A percentile compares a stretch with the other conserved stretches of the same genome.
These are phyloP conservation scores for Coleophoma cylindrospora DNA, from an alignment of 2,329 filamentous ascomycete species.

Conservation along the genomic window DNA sequence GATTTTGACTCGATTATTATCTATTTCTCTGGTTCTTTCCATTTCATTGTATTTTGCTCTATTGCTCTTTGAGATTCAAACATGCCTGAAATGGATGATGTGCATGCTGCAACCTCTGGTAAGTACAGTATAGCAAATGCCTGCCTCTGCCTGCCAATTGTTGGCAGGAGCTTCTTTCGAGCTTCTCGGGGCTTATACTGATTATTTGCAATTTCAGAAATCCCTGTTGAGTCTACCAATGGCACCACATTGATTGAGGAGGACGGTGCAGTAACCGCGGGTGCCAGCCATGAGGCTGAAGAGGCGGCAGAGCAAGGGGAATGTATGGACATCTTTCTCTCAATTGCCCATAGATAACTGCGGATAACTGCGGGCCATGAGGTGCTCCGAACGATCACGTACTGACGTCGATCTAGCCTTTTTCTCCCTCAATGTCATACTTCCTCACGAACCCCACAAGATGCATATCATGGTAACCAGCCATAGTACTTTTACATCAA, in stretches of 20 bases:
- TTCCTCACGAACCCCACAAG: conserved; percentile 74
- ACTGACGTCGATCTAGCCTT: conserved; percentile 35
- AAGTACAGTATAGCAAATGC: conserved; percentile 1
- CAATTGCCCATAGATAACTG: background rate
- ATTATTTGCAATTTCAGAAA: conserved; percentile 9
- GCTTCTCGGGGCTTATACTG: too few relatives aligned
- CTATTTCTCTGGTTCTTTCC: conserved; percentile 3
- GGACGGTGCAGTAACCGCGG: conserved; percentile 14
- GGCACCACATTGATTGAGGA: conserved; percentile 13
- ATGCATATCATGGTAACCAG: conserved; percentile 77
- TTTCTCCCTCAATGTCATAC: conserved; percentile 65
- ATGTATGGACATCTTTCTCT: conserved; percentile 16
- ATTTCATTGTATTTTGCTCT: conserved; percentile 4
- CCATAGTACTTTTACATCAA: conserved; percentile 3
- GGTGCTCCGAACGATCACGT: background rate
- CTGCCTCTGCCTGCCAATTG: too few relatives aligned
- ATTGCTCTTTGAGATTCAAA: conserved; percentile 5
- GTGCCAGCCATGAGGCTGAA: conserved; percentile 16
- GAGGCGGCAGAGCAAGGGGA: conserved; percentile 22
- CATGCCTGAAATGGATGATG: conserved; percentile 25
- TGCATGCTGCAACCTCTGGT: conserved; percentile 17
- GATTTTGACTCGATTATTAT: conserved; percentile 1
- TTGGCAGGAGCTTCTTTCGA: too few relatives aligned
- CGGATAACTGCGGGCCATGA: background rate
- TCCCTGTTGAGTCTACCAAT: conserved; percentile 7